These are phyloP conservation scores for Cercophora samala DNA, from an alignment of 495 filamentous ascomycete species.

Conservation along the genomic window DNA sequence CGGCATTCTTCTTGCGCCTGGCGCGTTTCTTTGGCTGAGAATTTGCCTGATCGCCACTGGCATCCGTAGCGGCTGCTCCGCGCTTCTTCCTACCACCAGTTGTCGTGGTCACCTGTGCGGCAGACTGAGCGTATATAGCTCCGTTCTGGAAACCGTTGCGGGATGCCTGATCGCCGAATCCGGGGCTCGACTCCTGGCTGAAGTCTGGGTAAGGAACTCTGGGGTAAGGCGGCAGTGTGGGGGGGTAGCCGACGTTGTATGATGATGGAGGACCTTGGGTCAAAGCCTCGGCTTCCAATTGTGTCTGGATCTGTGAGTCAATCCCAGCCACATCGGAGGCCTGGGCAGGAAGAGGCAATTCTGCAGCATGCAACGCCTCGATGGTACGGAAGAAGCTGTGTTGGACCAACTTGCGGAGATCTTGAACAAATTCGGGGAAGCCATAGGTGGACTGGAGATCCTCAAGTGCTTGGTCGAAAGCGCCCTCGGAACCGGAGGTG, in stretches of 20 bases:
- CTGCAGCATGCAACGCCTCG: not conserved
- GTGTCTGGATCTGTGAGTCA: constrained; percentile 29
- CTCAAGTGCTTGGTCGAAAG: not conserved
- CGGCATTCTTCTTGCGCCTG: constrained; percentile 25
- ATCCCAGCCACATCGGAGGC: constrained; percentile 10
- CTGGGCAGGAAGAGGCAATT: not conserved
- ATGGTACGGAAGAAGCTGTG: not conserved
- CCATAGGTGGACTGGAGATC: not conserved
- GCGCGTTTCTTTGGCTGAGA: constrained; percentile 21
- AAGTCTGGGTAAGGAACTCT: not conserved
- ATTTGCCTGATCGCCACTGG: constrained; percentile 9
- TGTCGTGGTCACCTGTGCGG: constrained; percentile 15
- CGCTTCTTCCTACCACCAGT: constrained; percentile 19
- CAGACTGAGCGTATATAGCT: constrained; percentile 26
- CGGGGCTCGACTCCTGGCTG: not conserved
- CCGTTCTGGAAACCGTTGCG: constrained; percentile 16
- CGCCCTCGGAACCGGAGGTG: not conserved
- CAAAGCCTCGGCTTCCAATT: constrained; percentile 28
- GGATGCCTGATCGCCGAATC: not conserved
- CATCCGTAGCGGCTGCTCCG: constrained; percentile 8
- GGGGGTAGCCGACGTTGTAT: constrained; percentile 2
- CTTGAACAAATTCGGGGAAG: not conserved
- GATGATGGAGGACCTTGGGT: not conserved
- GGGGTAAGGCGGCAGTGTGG: not conserved
- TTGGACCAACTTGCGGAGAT: constrained; percentile 6